Base-by-base conservation (phyloP, 2,329 filamentous ascomycete genomes). In the Pseudogymnoascus destructans region DNA sequence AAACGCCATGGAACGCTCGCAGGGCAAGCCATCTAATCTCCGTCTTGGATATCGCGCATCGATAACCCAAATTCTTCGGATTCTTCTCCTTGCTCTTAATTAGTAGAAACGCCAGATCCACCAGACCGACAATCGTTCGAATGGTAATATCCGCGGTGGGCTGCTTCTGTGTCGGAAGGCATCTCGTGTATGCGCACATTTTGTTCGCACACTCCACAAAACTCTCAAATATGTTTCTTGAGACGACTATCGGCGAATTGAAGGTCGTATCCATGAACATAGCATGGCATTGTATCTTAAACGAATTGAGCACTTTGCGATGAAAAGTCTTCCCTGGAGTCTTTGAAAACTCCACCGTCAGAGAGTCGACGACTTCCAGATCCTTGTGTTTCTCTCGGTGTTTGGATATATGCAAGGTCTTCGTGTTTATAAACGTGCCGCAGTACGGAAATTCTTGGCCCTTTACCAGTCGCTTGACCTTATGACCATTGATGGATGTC, bases 191-290 rank as follows among this genome's bases (percentile, higher is more conserved):
- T 0, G 78, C 78, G 77, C 78, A 82, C 74, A 80, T 80, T 73
- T 92, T 95, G 73, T 81, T 82, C 7, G 89, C 90, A 5, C 87
- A 84, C 69, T 95, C 89, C 15, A 75, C 66, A 65, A 96, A 92
- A 30, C 82, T 83, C n/a, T 78, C 77, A 66, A 85, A 80, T 3
- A 96, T 73, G 64, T 93, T 95, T n/a, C 73, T 70, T 3, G 92
- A 74, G 10, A 93, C 86, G 0, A 84, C 87, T 3, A 69, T 64
- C 6, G 79, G 68, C 3, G 82, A 80, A 72, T 97, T 97, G 74
- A 92, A 84, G 3, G 77, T 72, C 3, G 87, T 87, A 69, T 95
- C 89, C 65, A 88, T 85, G 69, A 89, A 87, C 83, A 95, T 91
- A 55, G 82, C 75, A 65, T 93, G 87, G 57, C 90, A 84, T 68